Base-by-base conservation (phyloP, 2,329 filamentous ascomycete species). In the Mollisia scopiformis region DNA sequence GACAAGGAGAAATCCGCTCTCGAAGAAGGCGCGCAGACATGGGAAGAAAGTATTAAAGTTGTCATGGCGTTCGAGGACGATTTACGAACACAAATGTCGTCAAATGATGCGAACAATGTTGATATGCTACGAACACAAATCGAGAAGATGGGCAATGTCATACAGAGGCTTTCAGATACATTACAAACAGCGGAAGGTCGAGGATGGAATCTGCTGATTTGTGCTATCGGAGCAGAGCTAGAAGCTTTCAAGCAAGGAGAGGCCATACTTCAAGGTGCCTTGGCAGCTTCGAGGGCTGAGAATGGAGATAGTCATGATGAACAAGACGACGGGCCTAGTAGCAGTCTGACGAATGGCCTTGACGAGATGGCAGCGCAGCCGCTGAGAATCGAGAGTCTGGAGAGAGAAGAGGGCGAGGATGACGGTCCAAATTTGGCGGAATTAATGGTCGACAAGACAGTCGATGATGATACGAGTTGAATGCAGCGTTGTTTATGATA, bases 141-240 rank as follows among this genome's bases (percentile, higher is more conserved):
- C 19, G 71, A 68, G 4, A 80, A 82, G 62, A 88, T 93, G 81
- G 78, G 82, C 28, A 71, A 70, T 2, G 82, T 88, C 4, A 81
- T 88, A 13, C 67, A 69, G 0, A 80, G 82, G 2, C 75, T 94
- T 3, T 81, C 87, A 56, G 75, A 79, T 16, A 80, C 82, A 21
- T 69, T 87, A 27, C 76, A 79, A 1, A 71, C 81, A 2, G 88
- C 88, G 0, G 84, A 90, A 62, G 76, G 79, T 1, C 84, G 84
- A 59, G 81, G 82, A 16, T 94, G 91, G 90, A 93, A 89, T 59
- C 76, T 93, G 16, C 79, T 94, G 19, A 87, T 93, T 4, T 90
- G 86, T 55, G 90, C 89, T 11, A 86, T 94, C 33, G 89, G 90
- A 0, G 90, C 91, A 0, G 91, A 92, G 72, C 71, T 90, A 1